Evolutionary conservation across 1,284 basidiomycete genomes (phyloP).

Genomic region (Mycena citricolor): DNA sequence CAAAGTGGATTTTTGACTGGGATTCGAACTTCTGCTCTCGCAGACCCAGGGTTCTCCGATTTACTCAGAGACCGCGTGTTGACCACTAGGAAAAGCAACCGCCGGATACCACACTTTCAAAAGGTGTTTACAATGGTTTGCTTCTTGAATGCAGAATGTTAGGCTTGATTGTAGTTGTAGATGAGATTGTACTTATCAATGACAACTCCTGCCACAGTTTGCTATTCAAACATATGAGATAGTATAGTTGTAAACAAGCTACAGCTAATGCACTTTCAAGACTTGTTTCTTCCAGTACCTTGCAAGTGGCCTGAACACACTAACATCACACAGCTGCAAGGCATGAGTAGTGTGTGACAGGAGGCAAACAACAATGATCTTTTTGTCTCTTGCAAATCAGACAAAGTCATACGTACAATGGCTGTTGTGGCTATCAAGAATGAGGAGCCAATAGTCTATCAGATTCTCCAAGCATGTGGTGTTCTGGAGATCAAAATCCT

Average conservation of each 20-base stretch:
- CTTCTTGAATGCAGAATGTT: no score
- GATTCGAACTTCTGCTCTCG: no score
- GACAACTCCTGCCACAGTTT: no score
- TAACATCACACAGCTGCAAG: slow-evolving; percentile 10
- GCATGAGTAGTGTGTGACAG: slow-evolving; percentile 9
- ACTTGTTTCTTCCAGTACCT: slow-evolving; percentile 20
- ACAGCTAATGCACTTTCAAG: slow-evolving; percentile 4
- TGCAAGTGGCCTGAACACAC: slow-evolving; percentile 7
- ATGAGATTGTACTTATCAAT: slow-evolving; percentile 9
- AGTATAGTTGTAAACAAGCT: no score
- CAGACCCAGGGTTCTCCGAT: no score
- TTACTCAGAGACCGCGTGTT: no score
- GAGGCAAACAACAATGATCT: slow-evolving; percentile 11
- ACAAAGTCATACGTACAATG: slow-evolving; percentile 8
- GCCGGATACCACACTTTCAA: no score
- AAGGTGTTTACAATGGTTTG: no score
- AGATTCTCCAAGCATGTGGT: slow-evolving; percentile 21
- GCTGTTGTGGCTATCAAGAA: slow-evolving; percentile 10
- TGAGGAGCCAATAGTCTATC: slow-evolving; percentile 21
- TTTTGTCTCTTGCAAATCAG: slow-evolving; percentile 4
- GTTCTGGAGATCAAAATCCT: slow-evolving; percentile 33
- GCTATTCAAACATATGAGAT: no score
- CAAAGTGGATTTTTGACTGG: no score
- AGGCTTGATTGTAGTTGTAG: no score
- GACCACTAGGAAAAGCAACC: no score